Evolutionary conservation across 192 early-diverging fungal genomes (phyloP).

Genomic region (Umbelopsis isabellina): DNA sequence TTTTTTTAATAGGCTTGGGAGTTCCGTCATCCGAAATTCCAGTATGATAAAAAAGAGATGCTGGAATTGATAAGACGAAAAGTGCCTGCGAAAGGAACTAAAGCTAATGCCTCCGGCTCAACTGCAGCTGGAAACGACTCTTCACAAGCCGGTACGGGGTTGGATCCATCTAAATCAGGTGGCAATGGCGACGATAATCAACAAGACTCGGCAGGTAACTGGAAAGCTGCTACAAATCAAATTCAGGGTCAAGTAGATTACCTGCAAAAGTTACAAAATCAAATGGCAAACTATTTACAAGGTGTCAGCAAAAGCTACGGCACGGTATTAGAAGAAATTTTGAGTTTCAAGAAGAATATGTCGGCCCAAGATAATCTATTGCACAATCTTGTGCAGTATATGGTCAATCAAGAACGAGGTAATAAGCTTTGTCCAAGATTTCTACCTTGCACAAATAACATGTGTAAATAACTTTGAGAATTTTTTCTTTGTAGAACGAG

Average conservation of each 20-base stretch:
- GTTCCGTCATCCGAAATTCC: conserved; percentile 72
- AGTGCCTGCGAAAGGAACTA: conserved; percentile 13
- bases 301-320: conserved; percentile 34
- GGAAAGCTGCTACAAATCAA: conserved; percentile 31
- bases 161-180: neutral
- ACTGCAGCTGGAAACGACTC: neutral
- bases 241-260: conserved; percentile 45
- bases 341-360: conserved; percentile 49
- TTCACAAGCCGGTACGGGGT: neutral
- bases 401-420: conserved; percentile 35
- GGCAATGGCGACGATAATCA: neutral
- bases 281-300: conserved; percentile 44
- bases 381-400: conserved; percentile 42
- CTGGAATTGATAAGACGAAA: conserved; percentile 41
- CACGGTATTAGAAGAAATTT: conserved; percentile 40
- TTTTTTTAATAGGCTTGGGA: conserved; percentile 66
- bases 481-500: neutral
- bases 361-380: conserved; percentile 51
- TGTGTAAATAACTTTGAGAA: neutral
- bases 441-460: neutral
- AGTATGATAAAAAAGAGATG: conserved; percentile 56
- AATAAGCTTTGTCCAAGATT: neutral
- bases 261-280: conserved; percentile 43
- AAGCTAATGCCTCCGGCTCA: neutral
- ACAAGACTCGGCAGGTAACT: conserved; percentile 10